Base-by-base conservation (phyloP, 805 yeast genomes). In the Spencermartinsiella europaea region DNA sequence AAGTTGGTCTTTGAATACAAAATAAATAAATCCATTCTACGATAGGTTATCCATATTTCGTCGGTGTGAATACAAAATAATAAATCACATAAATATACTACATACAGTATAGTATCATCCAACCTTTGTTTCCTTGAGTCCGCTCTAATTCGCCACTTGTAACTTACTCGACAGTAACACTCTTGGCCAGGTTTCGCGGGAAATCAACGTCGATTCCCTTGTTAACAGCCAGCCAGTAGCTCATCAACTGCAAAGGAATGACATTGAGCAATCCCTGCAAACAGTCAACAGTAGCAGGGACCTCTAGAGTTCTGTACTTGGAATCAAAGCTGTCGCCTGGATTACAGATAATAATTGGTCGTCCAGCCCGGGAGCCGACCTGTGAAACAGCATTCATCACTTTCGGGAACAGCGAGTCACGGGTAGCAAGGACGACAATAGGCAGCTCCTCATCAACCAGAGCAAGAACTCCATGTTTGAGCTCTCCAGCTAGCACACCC, bases 401-500 rank as follows among this genome's bases (percentile, higher is more conserved):
- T 73, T 91, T 90, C 52, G 98, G 96, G 76, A 91, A 89, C 58
- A 93, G 77, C 14, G 96, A 85, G 70, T 93, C 99, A 64, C 95
- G 80, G 4, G 99, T 91, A 44, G 97, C 98, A 65, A 93, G 81
- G 2, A 95, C 95, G 68, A 93, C 84, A 57, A 93, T 87, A 50
- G 99, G 99, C 64, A 93, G 74, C 52, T 83, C 75, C 58, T 85
- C 95, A 69, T 93, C 99, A 50, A 93, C 97, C 50, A 93, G 76
- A 5, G 99, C 99, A 61, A 93, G 78, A 27, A 88, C 96, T 71
- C 99, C 99, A 65, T 93, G 99, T 69, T 93, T 93, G 70, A 93
- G 80, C 71, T 93, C 99, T 67, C 99, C 99, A 19, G 99, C 99
- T 55, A 93, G 80, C 45, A 93, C 96, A 74, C 99, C 99, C 73